Conservation (phyloP, 441 rosid genomes). For the Populus tomentosa region DNA sequence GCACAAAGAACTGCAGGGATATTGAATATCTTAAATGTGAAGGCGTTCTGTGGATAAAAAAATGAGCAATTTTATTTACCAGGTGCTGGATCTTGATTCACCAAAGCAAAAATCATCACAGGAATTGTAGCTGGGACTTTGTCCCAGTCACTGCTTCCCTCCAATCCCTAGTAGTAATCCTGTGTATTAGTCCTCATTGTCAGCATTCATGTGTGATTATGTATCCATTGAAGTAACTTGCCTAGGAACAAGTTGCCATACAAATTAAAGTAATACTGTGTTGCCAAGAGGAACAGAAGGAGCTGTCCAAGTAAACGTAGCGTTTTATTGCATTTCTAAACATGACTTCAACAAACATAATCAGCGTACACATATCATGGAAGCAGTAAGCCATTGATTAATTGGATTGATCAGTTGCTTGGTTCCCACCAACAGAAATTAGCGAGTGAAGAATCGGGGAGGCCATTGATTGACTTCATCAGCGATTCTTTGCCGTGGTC, state of each 20-base stretch:
- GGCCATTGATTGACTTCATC: no score
- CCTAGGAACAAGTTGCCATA: no score
- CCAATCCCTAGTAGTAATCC: constrained; percentile 48
- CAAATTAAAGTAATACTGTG: no score
- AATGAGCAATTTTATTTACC: constrained; percentile 24
- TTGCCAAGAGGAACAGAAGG: no score
- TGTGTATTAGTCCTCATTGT: constrained; percentile 7
- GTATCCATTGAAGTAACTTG: no score
- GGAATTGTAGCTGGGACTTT: constrained; percentile 49
- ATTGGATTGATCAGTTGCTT: constrained; percentile 46
- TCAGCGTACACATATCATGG: constrained; percentile 44
- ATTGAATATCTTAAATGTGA: neutral
- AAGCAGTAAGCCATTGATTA: constrained; percentile 45
- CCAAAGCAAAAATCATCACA: constrained; percentile 58
- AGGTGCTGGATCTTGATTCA: constrained; percentile 53
- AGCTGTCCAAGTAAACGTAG: no score
- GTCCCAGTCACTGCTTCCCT: constrained; percentile 44
- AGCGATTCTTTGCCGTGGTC: constrained; percentile 13
- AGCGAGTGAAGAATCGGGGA: constrained; percentile 39
- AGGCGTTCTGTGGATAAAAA: constrained; percentile 4
- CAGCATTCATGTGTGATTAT: neutral
- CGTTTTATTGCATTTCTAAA: no score
- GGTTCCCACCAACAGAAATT: constrained; percentile 46
- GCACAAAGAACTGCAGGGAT: constrained; percentile 53
- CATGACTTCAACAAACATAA: neutral